Evolutionary conservation across 2,329 filamentous ascomycete species (phyloP).

Genomic region (Didymella pomorum): DNA sequence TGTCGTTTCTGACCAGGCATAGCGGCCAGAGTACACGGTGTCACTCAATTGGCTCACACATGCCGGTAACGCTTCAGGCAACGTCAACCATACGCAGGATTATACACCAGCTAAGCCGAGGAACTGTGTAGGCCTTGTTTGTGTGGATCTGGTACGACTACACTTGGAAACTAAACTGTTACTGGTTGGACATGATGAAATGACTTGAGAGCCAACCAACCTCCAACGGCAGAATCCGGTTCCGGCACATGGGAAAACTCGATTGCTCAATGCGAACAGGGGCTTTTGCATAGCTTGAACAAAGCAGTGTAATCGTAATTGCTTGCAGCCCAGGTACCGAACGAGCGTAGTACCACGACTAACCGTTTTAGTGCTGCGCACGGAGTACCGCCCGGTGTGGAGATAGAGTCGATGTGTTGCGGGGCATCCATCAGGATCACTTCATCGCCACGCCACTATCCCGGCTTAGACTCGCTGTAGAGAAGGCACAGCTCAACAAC

Average conservation of each 20-base stretch:
- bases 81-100: conserved; percentile 42
- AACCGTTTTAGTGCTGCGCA: conserved; percentile 25
- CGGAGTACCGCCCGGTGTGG: conserved; percentile 29
- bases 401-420: conserved; percentile 22
- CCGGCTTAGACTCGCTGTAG: conserved; percentile 2
- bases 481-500: conserved; percentile 16
- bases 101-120: conserved; percentile 30
- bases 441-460: conserved; percentile 25
- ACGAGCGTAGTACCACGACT: conserved; percentile 30
- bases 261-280: conserved; percentile 30
- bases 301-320: conserved; percentile 32
- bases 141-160: conserved; percentile 32
- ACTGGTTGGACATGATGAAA: conserved; percentile 45
- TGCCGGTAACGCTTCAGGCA: conserved; percentile 26
- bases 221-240: conserved; percentile 29
- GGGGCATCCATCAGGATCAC: conserved; percentile 30
- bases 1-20: conserved; percentile 24
- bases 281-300: conserved; percentile 34
- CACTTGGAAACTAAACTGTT: conserved; percentile 34
- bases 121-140: conserved; percentile 33
- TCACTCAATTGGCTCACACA: conserved; percentile 34
- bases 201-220: conserved; percentile 31
- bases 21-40: conserved; percentile 28
- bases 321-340: conserved; percentile 26
- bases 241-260: conserved; percentile 30